phyloP scores from a whole-genome alignment of 441 rosid genomes.

The Pelargonium australe region DNA sequence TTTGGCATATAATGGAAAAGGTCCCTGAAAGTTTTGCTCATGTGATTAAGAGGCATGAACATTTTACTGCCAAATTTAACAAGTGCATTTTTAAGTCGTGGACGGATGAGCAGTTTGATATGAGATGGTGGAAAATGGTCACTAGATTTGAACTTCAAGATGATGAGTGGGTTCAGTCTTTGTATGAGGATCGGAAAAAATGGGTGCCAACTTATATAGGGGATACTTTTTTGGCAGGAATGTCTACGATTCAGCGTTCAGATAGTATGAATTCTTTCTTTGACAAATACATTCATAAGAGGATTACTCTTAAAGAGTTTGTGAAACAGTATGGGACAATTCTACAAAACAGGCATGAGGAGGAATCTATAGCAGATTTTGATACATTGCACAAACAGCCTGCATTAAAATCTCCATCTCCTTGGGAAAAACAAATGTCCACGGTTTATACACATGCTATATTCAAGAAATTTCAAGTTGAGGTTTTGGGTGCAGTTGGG shows the following conservation, averaged over 20 bases:
- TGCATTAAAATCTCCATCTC: slow-evolving; percentile 69
- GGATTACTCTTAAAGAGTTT: slow-evolving; percentile 70
- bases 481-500: slow-evolving; percentile 84
- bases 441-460: slow-evolving; percentile 68
- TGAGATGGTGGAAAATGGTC: slow-evolving; percentile 71
- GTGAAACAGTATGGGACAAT: slow-evolving; percentile 61
- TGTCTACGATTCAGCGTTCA: slow-evolving; percentile 62
- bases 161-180: slow-evolving; percentile 48
- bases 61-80: slow-evolving; percentile 60
- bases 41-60: slow-evolving; percentile 52
- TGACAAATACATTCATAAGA: slow-evolving; percentile 76
- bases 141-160: slow-evolving; percentile 59
- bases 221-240: slow-evolving; percentile 61
- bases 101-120: slow-evolving; percentile 62
- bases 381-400: slow-evolving; percentile 80
- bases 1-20: slow-evolving; percentile 64
- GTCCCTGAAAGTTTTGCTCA: slow-evolving; percentile 58
- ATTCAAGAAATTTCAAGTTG: slow-evolving; percentile 68
- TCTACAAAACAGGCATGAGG: slow-evolving; percentile 69
- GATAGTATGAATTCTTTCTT: slow-evolving; percentile 65
- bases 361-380: slow-evolving; percentile 79
- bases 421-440: slow-evolving; percentile 75
- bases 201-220: slow-evolving; percentile 72
- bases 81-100: slow-evolving; percentile 76
- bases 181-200: slow-evolving; percentile 58